These are phyloP conservation scores for Discostella stelligera DNA, from an alignment of 352 stramenopile species.

Conservation along the genomic window DNA sequence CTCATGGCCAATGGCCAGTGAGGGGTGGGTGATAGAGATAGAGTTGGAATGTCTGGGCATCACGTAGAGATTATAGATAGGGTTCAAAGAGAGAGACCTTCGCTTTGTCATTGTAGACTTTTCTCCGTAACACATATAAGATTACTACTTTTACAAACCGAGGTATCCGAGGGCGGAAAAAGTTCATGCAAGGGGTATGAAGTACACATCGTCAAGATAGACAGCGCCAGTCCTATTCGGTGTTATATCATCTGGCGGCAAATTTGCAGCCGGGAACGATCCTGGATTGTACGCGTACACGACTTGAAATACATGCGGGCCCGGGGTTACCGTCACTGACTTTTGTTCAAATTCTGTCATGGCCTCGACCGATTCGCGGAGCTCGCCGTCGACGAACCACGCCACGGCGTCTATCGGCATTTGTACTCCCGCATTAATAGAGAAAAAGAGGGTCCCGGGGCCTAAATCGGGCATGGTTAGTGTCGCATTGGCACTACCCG, in stretches of 20 bases:
- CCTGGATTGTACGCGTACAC: slow-evolving; percentile 26
- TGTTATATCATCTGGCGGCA: not conserved
- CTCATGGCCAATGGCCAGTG: too few relatives aligned
- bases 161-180: not conserved
- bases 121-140: not conserved
- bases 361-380: not conserved
- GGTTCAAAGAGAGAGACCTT: too few relatives aligned
- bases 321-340: not conserved
- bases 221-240: not conserved
- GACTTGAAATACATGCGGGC: slow-evolving; percentile 9
- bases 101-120: too few relatives aligned
- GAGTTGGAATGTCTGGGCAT: too few relatives aligned
- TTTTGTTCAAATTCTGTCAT: slow-evolving; percentile 13
- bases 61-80: too few relatives aligned
- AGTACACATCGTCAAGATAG: slow-evolving; percentile 9
- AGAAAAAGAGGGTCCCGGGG: slow-evolving; percentile 6
- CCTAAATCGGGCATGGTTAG: slow-evolving; percentile 3
- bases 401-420: slow-evolving; percentile 7
- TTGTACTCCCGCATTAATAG: not conserved
- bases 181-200: slow-evolving; percentile 1
- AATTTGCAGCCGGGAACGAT: not conserved
- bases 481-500: not conserved
- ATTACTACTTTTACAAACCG: not conserved
- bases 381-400: slow-evolving; percentile 14
- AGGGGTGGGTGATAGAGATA: too few relatives aligned